Percentiles rank a stretch among this genome's conserved stretches.
phyloP scores from a whole-genome alignment of 208 protist genomes.

The Naegleria lovaniensis region DNA sequence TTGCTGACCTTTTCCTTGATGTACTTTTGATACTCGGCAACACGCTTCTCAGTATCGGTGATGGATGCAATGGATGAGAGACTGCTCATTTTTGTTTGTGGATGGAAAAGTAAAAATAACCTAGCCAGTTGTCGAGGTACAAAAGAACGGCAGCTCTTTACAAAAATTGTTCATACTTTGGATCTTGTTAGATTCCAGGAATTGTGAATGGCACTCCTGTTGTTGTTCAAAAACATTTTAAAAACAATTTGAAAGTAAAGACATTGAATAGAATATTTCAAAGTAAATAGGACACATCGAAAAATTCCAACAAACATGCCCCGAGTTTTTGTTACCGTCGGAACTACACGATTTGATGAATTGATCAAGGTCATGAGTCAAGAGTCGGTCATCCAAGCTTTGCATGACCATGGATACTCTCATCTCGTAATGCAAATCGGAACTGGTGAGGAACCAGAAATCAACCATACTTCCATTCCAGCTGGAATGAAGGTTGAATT shows the following conservation, averaged over 20 bases:
- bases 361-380: background rate
- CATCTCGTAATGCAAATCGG: background rate
- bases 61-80: background rate
- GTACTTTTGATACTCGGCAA: background rate
- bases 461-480: background rate
- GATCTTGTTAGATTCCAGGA: too few species aligned
- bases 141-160: too few species aligned
- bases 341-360: background rate
- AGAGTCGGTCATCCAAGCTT: background rate
- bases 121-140: too few species aligned
- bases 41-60: background rate
- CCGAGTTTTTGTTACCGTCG: constrained; percentile 9
- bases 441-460: background rate
- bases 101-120: background rate
- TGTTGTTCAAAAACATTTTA: too few species aligned
- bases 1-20: background rate
- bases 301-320: too few species aligned
- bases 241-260: too few species aligned
- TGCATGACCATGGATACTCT: background rate
- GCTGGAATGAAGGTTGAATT: background rate
- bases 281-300: too few species aligned
- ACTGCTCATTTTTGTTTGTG: background rate
- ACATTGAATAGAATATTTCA: too few species aligned
- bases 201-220: too few species aligned
- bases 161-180: too few species aligned